Evolutionary conservation across 768 basidiomycete species (phyloP).

Genomic region (Pholiota microspora): DNA sequence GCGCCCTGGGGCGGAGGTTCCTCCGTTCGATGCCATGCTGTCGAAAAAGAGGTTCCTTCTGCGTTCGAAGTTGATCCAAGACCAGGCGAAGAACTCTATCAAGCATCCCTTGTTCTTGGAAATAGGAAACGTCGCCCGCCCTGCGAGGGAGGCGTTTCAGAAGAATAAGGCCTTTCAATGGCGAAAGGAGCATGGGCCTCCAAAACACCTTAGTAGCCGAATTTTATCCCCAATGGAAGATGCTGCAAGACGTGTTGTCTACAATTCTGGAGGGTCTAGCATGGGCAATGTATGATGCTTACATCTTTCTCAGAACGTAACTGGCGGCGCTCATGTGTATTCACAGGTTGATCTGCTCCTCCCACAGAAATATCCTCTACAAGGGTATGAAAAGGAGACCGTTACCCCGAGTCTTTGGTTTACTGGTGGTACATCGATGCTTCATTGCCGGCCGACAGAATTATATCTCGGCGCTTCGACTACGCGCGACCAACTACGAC

Average conservation of each 20-base stretch:
- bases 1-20: constrained; percentile 33
- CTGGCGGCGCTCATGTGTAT: no score
- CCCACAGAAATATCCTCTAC: constrained; percentile 37
- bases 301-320: no score
- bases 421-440: constrained; percentile 15
- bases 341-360: constrained; percentile 32
- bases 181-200: constrained; percentile 11
- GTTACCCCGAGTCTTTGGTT: constrained; percentile 17
- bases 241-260: constrained; percentile 21
- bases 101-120: constrained; percentile 49
- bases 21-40: constrained; percentile 39
- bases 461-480: constrained; percentile 45
- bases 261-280: constrained; percentile 33
- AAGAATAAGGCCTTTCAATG: constrained; percentile 18
- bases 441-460: constrained; percentile 45
- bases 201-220: constrained; percentile 8
- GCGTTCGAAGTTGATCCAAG: constrained; percentile 36
- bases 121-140: constrained; percentile 23
- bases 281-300: constrained; percentile 38
- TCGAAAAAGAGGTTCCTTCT: constrained; percentile 45
- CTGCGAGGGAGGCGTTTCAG: constrained; percentile 21
- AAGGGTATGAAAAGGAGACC: constrained; percentile 6
- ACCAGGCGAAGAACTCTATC: constrained; percentile 30
- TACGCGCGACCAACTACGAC: constrained; percentile 26
- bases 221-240: constrained; percentile 26